These are phyloP conservation scores for Clarireedia monteithiana DNA, from an alignment of 2,329 filamentous ascomycete species.

Conservation along the genomic window DNA sequence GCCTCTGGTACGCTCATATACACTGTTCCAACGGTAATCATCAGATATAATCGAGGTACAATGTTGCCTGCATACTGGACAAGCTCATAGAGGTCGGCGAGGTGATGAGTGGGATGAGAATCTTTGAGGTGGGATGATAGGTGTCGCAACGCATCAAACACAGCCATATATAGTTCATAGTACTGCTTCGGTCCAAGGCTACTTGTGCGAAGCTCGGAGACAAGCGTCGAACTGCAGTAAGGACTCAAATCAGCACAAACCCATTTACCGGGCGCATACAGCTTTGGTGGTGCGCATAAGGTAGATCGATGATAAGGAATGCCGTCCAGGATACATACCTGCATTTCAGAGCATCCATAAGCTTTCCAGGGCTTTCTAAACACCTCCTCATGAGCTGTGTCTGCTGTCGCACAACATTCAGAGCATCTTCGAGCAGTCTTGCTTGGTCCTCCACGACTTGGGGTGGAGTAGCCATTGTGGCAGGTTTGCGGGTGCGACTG, in stretches of 20 bases:
- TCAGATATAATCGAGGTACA: constrained; percentile 89
- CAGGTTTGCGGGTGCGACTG: constrained; percentile 13
- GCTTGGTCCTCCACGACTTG: constrained; percentile 68
- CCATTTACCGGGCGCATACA: constrained; percentile 7
- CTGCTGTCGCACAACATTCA: constrained; percentile 94
- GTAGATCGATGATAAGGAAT: neutral
- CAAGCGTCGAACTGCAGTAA: constrained; percentile 74
- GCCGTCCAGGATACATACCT: constrained; percentile 55
- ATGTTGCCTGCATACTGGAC: constrained; percentile 99
- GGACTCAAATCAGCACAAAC: constrained; percentile 24
- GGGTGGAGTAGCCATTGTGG: constrained; percentile 45
- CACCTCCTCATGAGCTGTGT: constrained; percentile 96
- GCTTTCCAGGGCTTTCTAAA: constrained; percentile 91
- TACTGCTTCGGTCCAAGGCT: constrained; percentile 98
- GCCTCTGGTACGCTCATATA: constrained; percentile 99
- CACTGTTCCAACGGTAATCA: constrained; percentile 98
- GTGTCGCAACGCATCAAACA: constrained; percentile 95
- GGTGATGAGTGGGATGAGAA: constrained; percentile 94
- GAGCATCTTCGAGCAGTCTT: constrained; percentile 92
- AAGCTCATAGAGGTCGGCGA: constrained; percentile 94
- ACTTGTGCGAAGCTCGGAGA: constrained; percentile 96
- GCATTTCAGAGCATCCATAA: constrained; percentile 99
- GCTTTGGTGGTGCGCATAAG: neutral
- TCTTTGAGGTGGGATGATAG: constrained; percentile 94
- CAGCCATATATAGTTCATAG: constrained; percentile 98